These are phyloP conservation scores for Elaeagnus macrophylla DNA, from an alignment of 306 rosid species.

Conservation along the genomic window DNA sequence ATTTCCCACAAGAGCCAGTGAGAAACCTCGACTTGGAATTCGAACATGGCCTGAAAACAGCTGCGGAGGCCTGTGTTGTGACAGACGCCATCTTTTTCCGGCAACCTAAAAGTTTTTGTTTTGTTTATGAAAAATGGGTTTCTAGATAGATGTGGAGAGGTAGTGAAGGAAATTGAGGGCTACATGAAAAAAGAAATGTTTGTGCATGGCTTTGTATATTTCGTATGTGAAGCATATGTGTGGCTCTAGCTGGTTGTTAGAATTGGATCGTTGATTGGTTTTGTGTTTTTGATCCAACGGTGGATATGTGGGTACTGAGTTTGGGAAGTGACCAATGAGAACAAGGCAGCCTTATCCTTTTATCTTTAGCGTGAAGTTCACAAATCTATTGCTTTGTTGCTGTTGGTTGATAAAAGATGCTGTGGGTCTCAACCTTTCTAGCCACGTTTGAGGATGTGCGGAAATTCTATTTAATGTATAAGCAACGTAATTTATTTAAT, in stretches of 20 bases:
- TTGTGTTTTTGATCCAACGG: constrained; percentile 50
- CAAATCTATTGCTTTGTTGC: constrained; percentile 36
- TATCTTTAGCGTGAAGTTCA: constrained; percentile 50
- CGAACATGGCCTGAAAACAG: constrained; percentile 67
- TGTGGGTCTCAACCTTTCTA: constrained; percentile 29
- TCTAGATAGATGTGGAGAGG: not conserved
- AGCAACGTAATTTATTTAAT: too few species aligned
- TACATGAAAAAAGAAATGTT: constrained; percentile 17
- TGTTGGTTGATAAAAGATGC: constrained; percentile 47
- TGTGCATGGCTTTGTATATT: constrained; percentile 38
- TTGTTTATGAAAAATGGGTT: not conserved
- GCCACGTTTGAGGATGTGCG: not conserved
- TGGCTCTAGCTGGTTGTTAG: constrained; percentile 34
- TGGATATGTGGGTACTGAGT: constrained; percentile 6
- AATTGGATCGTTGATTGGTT: constrained; percentile 31
- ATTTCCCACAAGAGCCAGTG: constrained; percentile 56
- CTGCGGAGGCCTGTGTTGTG: constrained; percentile 81
- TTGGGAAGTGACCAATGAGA: constrained; percentile 29
- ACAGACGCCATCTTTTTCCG: constrained; percentile 70
- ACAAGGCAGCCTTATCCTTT: constrained; percentile 56
- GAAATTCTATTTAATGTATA: too few species aligned
- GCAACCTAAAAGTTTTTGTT: not conserved
- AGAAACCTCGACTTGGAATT: constrained; percentile 52
- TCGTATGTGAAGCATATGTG: constrained; percentile 29
- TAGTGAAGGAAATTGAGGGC: not conserved